Conservation (phyloP, 768 basidiomycete genomes). For the Vishniacozyma victoriae region DNA sequence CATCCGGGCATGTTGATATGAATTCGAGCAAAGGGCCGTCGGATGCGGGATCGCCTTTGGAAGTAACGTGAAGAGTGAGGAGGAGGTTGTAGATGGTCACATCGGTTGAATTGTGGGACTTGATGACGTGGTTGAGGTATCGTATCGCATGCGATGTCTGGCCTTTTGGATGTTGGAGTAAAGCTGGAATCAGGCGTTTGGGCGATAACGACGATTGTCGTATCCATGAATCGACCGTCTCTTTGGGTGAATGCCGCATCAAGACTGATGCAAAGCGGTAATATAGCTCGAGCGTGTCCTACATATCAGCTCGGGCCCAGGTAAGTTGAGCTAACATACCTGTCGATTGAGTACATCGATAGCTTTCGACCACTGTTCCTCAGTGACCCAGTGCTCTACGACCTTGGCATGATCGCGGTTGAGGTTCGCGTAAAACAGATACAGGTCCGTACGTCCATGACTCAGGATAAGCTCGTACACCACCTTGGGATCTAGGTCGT, state of each 20-base stretch:
- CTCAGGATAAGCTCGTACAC: slow-evolving; percentile 88
- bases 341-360: slow-evolving; percentile 86
- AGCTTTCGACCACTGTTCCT: slow-evolving; percentile 86
- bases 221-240: slow-evolving; percentile 88
- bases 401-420: slow-evolving; percentile 79
- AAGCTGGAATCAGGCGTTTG: slow-evolving; percentile 76
- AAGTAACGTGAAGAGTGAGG: slow-evolving; percentile 70
- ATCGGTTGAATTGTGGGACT: slow-evolving; percentile 71
- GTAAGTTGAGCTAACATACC: slow-evolving; percentile 49
- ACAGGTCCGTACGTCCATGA: slow-evolving; percentile 88
- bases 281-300: slow-evolving; percentile 83
- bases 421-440: slow-evolving; percentile 76
- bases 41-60: slow-evolving; percentile 46
- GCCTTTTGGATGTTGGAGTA: slow-evolving; percentile 69
- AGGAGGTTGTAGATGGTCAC: slow-evolving; percentile 90
- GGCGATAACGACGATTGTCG: slow-evolving; percentile 74
- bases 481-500: slow-evolving; percentile 74
- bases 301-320: slow-evolving; percentile 2
- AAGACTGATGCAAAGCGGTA: slow-evolving; percentile 87
- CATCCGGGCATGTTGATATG: slow-evolving; percentile 69
- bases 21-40: slow-evolving; percentile 59
- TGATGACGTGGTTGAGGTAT: slow-evolving; percentile 78
- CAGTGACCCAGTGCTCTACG: slow-evolving; percentile 82
- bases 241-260: slow-evolving; percentile 76
- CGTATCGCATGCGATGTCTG: slow-evolving; percentile 67